These are phyloP conservation scores for Prunus mume DNA, from an alignment of 306 rosid genomes.

Conservation along the genomic window DNA sequence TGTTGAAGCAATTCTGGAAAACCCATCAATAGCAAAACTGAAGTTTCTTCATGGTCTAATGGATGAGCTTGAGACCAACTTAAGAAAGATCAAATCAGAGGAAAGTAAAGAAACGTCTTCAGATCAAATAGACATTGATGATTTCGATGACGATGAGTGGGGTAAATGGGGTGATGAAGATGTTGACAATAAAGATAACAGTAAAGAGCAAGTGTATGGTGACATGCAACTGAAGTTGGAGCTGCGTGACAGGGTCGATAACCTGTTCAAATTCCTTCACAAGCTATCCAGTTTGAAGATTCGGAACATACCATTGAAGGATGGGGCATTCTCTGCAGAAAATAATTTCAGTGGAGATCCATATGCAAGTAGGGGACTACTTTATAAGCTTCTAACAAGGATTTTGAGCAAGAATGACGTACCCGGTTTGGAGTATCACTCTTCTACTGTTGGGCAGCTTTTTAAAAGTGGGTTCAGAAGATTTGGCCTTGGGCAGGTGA, in stretches of 20 bases:
- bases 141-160: slow-evolving; percentile 89
- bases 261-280: slow-evolving; percentile 77
- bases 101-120: slow-evolving; percentile 40
- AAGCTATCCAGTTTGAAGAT: slow-evolving; percentile 63
- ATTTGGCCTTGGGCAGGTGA: slow-evolving; percentile 96
- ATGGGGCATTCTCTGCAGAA: slow-evolving; percentile 49
- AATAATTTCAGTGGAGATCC: slow-evolving; percentile 54
- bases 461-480: slow-evolving; percentile 91
- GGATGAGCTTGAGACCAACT: slow-evolving; percentile 74
- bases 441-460: slow-evolving; percentile 88
- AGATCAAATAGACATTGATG: slow-evolving; percentile 49
- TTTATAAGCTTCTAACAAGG: slow-evolving; percentile 65
- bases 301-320: slow-evolving; percentile 60
- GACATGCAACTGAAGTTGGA: slow-evolving; percentile 91
- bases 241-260: slow-evolving; percentile 86
- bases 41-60: slow-evolving; percentile 78
- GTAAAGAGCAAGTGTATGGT: slow-evolving; percentile 51
- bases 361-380: slow-evolving; percentile 60
- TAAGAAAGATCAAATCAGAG: slow-evolving; percentile 49
- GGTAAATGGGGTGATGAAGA: slow-evolving; percentile 96
- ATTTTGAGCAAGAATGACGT: slow-evolving; percentile 64
- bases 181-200: slow-evolving; percentile 40
- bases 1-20: slow-evolving; percentile 80
- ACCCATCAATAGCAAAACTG: slow-evolving; percentile 61
- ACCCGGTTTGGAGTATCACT: slow-evolving; percentile 83